These are phyloP conservation scores for rapeseed (Brassica napus) DNA, from an alignment of 345 rosid genomes.

Conservation along the genomic window Da-Ae NC_063442.1:6529501-6530000, in stretches of 20 bases:
- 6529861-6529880: conserved; percentile 94
- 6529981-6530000: conserved; percentile 99
- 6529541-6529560: conserved; percentile 88
- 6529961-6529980: conserved; percentile 92
- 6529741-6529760: conserved; percentile 94
- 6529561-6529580: conserved; percentile 99
- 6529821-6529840: conserved; percentile 93
- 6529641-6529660: conserved; percentile 90
- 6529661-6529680: conserved; percentile 99
- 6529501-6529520: conserved; percentile 95
- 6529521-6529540: conserved; percentile 94
- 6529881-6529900: conserved; percentile 95
- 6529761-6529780: conserved; percentile 96
- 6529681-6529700: conserved; percentile 95
- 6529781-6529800: conserved; percentile 99
- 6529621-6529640: conserved; percentile 99
- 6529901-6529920: conserved; percentile 95
- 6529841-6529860: conserved; percentile 82
- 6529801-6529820: conserved; percentile 92
- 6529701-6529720: conserved; percentile 96
- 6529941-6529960: conserved; percentile 99
- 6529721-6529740: conserved; percentile 96
- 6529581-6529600: conserved; percentile 91
- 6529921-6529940: conserved; percentile 97
- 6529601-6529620: conserved; percentile 99